Evolutionary conservation across 352 stramenopile genomes (phyloP).

Genomic region (Phytophthora sp.): DNA sequence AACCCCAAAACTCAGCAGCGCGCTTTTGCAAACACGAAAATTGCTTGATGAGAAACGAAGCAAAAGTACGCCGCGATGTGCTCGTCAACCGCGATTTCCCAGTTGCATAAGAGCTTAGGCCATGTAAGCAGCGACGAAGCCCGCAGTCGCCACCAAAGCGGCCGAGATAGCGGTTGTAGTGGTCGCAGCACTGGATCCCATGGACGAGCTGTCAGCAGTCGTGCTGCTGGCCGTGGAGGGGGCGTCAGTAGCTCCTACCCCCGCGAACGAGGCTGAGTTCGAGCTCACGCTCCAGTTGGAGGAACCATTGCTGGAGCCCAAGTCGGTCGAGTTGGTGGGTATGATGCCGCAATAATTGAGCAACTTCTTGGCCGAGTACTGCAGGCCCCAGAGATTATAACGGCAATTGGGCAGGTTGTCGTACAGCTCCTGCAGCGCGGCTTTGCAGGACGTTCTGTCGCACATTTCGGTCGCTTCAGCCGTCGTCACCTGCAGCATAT

Average conservation of each 20-base stretch:
- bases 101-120: constrained; percentile 24
- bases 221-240: constrained; percentile 34
- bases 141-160: constrained; percentile 30
- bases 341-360: constrained; percentile 60
- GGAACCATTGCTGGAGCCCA: constrained; percentile 19
- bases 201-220: constrained; percentile 18
- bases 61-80: not conserved
- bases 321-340: constrained; percentile 41
- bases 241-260: constrained; percentile 41
- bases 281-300: constrained; percentile 35
- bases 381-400: constrained; percentile 58
- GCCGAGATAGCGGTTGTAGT: constrained; percentile 19
- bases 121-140: constrained; percentile 39
- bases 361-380: constrained; percentile 45
- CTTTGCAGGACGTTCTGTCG: constrained; percentile 48
- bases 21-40: constrained; percentile 18
- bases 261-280: constrained; percentile 40
- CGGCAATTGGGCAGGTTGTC: constrained; percentile 62
- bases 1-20: constrained; percentile 22
- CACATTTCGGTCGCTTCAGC: constrained; percentile 49
- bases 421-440: constrained; percentile 68
- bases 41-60: constrained; percentile 16
- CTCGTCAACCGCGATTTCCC: constrained; percentile 4
- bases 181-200: constrained; percentile 23
- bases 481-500: constrained; percentile 57